A percentile compares a stretch with the other conserved stretches of the same genome.
These are phyloP conservation scores for Candida maesae DNA, from an alignment of 805 yeast species.

Conservation along the genomic window DNA sequence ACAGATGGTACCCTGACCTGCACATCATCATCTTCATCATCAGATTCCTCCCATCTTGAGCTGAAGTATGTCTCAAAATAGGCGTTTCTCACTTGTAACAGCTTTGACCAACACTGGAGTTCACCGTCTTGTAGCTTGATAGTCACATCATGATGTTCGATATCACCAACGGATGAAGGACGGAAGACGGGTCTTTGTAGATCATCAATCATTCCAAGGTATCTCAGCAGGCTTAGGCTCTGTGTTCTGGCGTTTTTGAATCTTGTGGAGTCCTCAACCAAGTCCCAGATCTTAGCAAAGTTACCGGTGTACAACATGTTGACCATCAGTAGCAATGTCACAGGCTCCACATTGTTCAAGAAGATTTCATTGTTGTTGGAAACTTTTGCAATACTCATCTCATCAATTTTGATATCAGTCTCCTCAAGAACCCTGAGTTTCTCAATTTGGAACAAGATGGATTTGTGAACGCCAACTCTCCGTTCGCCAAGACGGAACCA, in stretches of 20 bases:
- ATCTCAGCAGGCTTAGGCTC: slow-evolving; percentile 10
- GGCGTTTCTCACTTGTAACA: slow-evolving; percentile 54
- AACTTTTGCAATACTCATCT: no score
- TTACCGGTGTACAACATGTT: slow-evolving; percentile 50
- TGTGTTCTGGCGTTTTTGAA: slow-evolving; percentile 9
- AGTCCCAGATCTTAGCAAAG: slow-evolving; percentile 43
- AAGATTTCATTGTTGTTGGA: slow-evolving; percentile 27
- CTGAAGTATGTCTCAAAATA: slow-evolving; percentile 61
- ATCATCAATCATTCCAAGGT: slow-evolving; percentile 15
- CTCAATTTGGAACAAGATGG: slow-evolving; percentile 10
- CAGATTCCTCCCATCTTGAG: slow-evolving; percentile 44
- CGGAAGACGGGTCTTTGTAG: slow-evolving; percentile 10
- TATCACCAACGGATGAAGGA: slow-evolving; percentile 3
- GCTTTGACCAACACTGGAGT: slow-evolving; percentile 42
- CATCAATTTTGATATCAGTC: slow-evolving; percentile 22
- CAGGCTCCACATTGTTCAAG: slow-evolving; percentile 16
- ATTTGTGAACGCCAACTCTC: slow-evolving; percentile 30
- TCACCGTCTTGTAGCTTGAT: slow-evolving; percentile 46
- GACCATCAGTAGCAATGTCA: slow-evolving; percentile 37
- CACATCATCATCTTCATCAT: not conserved
- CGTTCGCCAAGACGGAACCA: slow-evolving; percentile 28
- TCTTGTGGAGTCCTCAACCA: slow-evolving; percentile 8
- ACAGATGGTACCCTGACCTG: no score
- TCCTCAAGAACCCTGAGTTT: slow-evolving; percentile 28
- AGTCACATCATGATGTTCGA: slow-evolving; percentile 35